A percentile compares a stretch with the other conserved stretches of the same genome.
These are phyloP conservation scores for Sungouiella thailandica DNA, from an alignment of 805 yeast genomes.

Conservation along the genomic window DNA sequence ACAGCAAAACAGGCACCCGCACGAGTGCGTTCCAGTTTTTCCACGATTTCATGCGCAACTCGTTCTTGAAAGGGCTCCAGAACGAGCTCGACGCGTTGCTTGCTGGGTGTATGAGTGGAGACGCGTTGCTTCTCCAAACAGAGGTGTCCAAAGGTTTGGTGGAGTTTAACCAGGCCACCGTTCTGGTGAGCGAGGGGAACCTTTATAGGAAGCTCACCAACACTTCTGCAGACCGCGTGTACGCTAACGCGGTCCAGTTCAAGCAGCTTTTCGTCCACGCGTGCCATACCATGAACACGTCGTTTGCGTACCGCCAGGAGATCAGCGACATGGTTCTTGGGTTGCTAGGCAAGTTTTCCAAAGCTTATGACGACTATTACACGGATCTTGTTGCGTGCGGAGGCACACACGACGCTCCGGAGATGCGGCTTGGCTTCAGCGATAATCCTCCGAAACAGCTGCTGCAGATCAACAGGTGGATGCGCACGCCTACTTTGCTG, in stretches of 20 bases:
- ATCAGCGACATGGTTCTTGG: conserved; percentile 44
- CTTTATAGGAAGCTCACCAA: conserved; percentile 1
- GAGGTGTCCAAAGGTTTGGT: background rate
- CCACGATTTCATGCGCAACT: conserved; percentile 55
- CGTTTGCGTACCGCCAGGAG: conserved; percentile 52
- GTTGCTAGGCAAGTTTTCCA: conserved; percentile 32
- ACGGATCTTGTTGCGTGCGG: conserved; percentile 32
- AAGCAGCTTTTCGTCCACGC: conserved; percentile 42
- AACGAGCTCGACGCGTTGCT: conserved; percentile 51
- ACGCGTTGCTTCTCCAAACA: too few species aligned
- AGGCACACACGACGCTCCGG: conserved; percentile 17
- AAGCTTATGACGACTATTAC: conserved; percentile 30
- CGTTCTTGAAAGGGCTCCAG: conserved; percentile 62
- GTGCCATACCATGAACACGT: conserved; percentile 55
- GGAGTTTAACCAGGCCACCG: conserved; percentile 8
- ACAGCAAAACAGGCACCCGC: conserved; percentile 3
- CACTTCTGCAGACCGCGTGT: conserved; percentile 18
- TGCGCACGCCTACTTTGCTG: conserved; percentile 26
- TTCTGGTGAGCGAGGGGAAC: conserved; percentile 4
- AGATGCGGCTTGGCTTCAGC: conserved; percentile 4
- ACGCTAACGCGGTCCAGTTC: conserved; percentile 43
- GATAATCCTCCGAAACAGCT: conserved; percentile 12
- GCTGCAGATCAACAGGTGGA: conserved; percentile 29
- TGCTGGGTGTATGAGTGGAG: conserved; percentile 31
- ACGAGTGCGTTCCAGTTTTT: conserved; percentile 42